Base-by-base conservation (phyloP, 2,329 filamentous ascomycete species). In the Podosphaera leucotricha region DNA sequence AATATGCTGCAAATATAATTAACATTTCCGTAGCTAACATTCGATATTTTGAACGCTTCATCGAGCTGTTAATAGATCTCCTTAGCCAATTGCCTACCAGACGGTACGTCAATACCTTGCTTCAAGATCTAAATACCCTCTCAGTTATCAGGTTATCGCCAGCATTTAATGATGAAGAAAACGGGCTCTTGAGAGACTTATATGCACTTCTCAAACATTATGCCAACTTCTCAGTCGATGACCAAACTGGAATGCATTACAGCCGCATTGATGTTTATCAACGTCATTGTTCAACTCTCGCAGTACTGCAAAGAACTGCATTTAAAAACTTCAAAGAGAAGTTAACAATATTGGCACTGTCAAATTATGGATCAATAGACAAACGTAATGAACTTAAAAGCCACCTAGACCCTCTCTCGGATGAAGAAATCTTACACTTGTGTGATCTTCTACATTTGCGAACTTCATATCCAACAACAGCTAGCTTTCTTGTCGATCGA, bases 71-170 rank as follows among this genome's bases (percentile, higher is more conserved):
- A 41, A 78, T 80, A 7, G 90, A 98, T 57, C 64, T 98, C 18
- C 76, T 92, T 59, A 94, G 87, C 55, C 90, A 98, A 59, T 66
- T 95, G 41, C 90, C 90, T 0, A 98, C 92, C 2, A 71, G 90
- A 53, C 75, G 90, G 60, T 95, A 95, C 58, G 82, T 92, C 57
- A 94, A 94, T 59, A 77, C 82, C 1, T 64, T 98, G 37, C 61
- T 95, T 13, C 77, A 80, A 53, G 87, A 98, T 57, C 64, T 95
- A 39, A 85, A 95, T 57, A 61, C 92, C 19, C 62, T 94, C 22
- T 67, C 87, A 1, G 72, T 80, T 8, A 75, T 94, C 53, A 72
- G 71, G 41, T 63, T 92, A 16, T 94, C 87, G 1, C 78, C 80
- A 1, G 63, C 87, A 54, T 92, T 79, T 54, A 75, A 77, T 45